A percentile compares a stretch with the other conserved stretches of the same genome.
phyloP scores from a whole-genome alignment of 179 eudicot species.

The Patellifolia procumbens region DNA sequence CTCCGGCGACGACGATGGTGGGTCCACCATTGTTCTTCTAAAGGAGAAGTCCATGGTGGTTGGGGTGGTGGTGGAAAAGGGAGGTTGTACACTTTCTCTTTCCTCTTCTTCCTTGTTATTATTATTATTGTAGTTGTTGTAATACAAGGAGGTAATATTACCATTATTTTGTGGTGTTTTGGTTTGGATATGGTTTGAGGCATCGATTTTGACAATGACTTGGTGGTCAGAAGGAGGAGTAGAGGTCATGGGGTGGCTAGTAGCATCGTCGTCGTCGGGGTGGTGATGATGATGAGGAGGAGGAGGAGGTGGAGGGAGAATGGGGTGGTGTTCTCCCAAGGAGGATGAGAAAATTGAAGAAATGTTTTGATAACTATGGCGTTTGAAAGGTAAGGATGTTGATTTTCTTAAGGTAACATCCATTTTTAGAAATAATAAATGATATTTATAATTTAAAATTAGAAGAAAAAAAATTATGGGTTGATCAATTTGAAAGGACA shows the following conservation, averaged over 20 bases:
- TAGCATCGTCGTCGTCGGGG: slow-evolving; percentile 22
- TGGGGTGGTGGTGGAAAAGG: background rate
- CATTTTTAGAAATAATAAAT: slow-evolving; percentile 32
- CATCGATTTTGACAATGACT: slow-evolving; percentile 47
- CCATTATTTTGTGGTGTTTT: background rate
- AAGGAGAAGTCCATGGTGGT: slow-evolving; percentile 20
- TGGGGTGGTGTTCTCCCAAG: background rate
- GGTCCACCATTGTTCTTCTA: slow-evolving; percentile 3
- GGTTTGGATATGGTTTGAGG: background rate
- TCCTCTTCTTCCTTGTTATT: background rate
- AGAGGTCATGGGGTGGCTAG: slow-evolving; percentile 36
- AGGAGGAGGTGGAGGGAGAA: slow-evolving; percentile 23
- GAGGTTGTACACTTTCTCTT: too few relatives aligned
- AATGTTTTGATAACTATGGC: slow-evolving; percentile 6
- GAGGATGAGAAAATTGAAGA: background rate
- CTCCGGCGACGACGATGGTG: slow-evolving; percentile 28
- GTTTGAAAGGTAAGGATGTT: slow-evolving; percentile 31
- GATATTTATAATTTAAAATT: too few relatives aligned
- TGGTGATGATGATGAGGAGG: slow-evolving; percentile 1
- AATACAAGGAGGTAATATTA: background rate
- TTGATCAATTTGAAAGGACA: background rate
- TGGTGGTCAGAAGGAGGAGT: slow-evolving; percentile 27
- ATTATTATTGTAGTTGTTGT: background rate
- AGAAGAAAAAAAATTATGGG: background rate
- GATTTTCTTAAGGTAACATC: slow-evolving; percentile 43